Evolutionary conservation across 1,284 basidiomycete genomes (phyloP), one percentile per base, ranked within the genome.

Genomic region (Marasmius fiardii): DNA sequence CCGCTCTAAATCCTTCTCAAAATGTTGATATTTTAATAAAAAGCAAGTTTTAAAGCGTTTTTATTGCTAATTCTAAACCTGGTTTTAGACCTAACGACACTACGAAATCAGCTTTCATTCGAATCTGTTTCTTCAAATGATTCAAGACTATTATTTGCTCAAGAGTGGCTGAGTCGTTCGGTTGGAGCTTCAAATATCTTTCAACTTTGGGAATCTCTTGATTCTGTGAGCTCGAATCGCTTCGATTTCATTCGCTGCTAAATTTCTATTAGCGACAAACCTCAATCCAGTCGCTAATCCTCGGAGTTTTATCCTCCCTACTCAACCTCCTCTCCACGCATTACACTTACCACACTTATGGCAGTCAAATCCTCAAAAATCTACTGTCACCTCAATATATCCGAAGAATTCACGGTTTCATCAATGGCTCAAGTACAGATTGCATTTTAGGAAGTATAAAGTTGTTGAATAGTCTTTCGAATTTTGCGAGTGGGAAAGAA

Each of bases 401-500:
- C 50, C 77, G 79, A 28, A 77, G 76, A 39, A 63, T 92, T 23
- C 85, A 83, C 58, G 74, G 74, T 2, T 85, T 85, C 64, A 68
- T 92, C 1, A 76, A 75, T 11, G 80, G 83, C 4, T 70, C 75
- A 3, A 77, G 85, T 53, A 82, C 80, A 23, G 88, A 90, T 47
- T 70, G 86, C 12, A 78, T 86, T 24, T 72, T 91, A 2, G 77
- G 80, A 0, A 78, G 85, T 0, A 67, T 93, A 58, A 88, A 85
- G 62, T 65, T 92, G 10, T 81, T 82, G 62, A 76, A 81, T 57
- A 68, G 73, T 0, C 75, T 91, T 59, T 83, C 86, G 2, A 64
- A 66, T 0, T 91, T 87, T 63, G 83, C 78, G 2, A 78, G 84
- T 31, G 86, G 88, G 7, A 70, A 75, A 24, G 88, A 91, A 58